Evolutionary conservation across 2,329 filamentous ascomycete genomes (phyloP), one percentile per base, ranked within the genome.

Genomic region (Calonectria honghensis): DNA sequence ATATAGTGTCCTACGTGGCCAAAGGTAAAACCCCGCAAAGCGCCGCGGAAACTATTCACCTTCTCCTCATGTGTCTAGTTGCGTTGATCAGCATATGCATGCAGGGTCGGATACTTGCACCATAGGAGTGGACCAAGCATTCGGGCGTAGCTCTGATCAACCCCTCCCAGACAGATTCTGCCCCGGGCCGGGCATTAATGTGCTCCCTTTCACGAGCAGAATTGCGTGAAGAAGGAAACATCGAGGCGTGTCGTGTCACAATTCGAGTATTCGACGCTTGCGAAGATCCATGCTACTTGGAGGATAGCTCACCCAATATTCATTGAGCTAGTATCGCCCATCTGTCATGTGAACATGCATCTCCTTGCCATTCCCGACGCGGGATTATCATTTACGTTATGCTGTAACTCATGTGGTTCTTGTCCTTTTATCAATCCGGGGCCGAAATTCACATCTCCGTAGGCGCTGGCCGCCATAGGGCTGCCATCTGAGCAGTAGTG

Each of bases 41-140:
- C 27, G 18, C 57, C 27, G 14, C 37, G 16, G 32, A n/a, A 41
- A 41, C 24, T 41, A 27, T 27, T 37, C 35, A 41, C 16, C 39
- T 24, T 61, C 35, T 63, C 57, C 57, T n/a, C 31, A 10, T 31
- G 24, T 16, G 37, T 63, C 24, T 18, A 63, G 35, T 35, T 63
- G n/a, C 35, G 35, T 63, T 41, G 57, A 63, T 63, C 57, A 41
- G 37, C 57, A 63, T 63, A 63, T 63, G 37, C 57, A 63, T 63
- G 37, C 57, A 63, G n/a, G 57, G 24, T 18, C 16, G 35, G 39
- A 41, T 41, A 41, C 57, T 39, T 27, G 14, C 35, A 41, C 37
- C n/a, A 41, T 37, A 24, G 57, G 35, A 63, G 57, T 63, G 57
- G 24, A 24, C 37, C 57, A 41, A 63, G 39, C 39, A 63, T 27